Evolutionary conservation across 768 basidiomycete species (phyloP).

Genomic region (Amanita rubescens): DNA sequence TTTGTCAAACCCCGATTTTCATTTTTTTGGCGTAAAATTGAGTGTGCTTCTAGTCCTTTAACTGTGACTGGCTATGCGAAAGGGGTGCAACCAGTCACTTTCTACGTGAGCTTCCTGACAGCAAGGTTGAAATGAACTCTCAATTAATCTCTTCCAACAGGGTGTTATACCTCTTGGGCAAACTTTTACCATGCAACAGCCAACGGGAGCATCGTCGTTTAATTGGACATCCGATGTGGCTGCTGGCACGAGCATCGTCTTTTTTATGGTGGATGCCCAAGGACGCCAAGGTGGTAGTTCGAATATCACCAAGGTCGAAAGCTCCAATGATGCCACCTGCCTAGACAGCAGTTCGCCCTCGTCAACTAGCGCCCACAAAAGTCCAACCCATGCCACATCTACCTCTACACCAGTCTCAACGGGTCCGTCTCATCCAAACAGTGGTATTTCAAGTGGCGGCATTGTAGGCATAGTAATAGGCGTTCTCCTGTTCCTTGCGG

Average conservation of each 20-base stretch:
- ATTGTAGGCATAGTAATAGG: constrained; percentile 50
- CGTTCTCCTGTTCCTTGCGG: constrained; percentile 45
- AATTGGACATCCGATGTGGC: constrained; percentile 53
- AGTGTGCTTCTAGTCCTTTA: constrained; percentile 31
- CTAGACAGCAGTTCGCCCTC: constrained; percentile 46
- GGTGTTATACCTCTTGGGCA: constrained; percentile 60
- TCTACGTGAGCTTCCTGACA: constrained; percentile 33
- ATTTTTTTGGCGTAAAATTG: neutral
- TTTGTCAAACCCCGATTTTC: constrained; percentile 20
- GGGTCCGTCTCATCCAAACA: neutral
- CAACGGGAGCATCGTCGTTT: constrained; percentile 30
- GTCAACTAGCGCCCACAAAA: constrained; percentile 34
- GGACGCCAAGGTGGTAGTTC: constrained; percentile 54
- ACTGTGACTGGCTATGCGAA: constrained; percentile 34
- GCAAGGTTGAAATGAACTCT: neutral
- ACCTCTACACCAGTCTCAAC: constrained; percentile 15
- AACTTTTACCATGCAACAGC: constrained; percentile 36
- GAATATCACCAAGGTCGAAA: constrained; percentile 39
- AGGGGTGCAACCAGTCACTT: constrained; percentile 47
- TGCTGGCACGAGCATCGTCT: constrained; percentile 51
- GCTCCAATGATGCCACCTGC: constrained; percentile 43
- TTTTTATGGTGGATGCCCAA: constrained; percentile 44
- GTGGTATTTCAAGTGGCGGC: constrained; percentile 32
- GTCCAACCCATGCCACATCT: constrained; percentile 19
- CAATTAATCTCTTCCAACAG: constrained; percentile 20